A percentile compares a stretch with the other conserved stretches of the same genome.
Conservation (phyloP, 2,329 filamentous ascomycete genomes). For the Xylariomycetidae sp. region DNA sequence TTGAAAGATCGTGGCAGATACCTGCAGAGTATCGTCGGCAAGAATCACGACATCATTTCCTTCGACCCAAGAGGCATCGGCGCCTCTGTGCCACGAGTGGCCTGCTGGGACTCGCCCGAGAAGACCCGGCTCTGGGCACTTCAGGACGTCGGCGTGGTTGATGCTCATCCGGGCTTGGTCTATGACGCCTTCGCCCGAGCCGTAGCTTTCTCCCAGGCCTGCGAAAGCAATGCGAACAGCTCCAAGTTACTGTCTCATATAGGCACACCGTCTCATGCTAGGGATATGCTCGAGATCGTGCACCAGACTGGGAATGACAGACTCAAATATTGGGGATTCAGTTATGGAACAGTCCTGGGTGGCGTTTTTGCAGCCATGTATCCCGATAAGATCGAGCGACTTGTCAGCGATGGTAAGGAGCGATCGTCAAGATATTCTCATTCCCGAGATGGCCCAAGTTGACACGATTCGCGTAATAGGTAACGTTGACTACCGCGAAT, state of each 20-base stretch:
- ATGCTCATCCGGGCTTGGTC: slow-evolving; percentile 41
- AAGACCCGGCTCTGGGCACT: slow-evolving; percentile 39
- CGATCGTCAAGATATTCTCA: too few relatives aligned
- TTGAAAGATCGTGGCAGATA: slow-evolving; percentile 25
- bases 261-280: slow-evolving; percentile 39
- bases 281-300: slow-evolving; percentile 45
- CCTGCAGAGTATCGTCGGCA: slow-evolving; percentile 41
- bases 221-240: slow-evolving; percentile 33
- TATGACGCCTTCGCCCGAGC: slow-evolving; percentile 41
- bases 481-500: slow-evolving; percentile 51
- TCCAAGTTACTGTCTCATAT: slow-evolving; percentile 36
- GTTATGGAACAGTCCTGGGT: slow-evolving; percentile 50
- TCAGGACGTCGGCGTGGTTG: slow-evolving; percentile 39
- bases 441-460: not conserved
- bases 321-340: slow-evolving; percentile 51
- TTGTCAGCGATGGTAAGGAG: slow-evolving; percentile 47
- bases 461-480: slow-evolving; percentile 18
- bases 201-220: slow-evolving; percentile 36
- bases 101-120: slow-evolving; percentile 44
- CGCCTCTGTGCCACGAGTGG: slow-evolving; percentile 43
- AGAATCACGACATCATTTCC: slow-evolving; percentile 39
- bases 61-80: slow-evolving; percentile 50
- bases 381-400: slow-evolving; percentile 43
- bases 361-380: slow-evolving; percentile 48
- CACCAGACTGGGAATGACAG: slow-evolving; percentile 35